These are phyloP conservation scores for Breynia disticha DNA, from an alignment of 441 rosid genomes.

Conservation along the genomic window DNA sequence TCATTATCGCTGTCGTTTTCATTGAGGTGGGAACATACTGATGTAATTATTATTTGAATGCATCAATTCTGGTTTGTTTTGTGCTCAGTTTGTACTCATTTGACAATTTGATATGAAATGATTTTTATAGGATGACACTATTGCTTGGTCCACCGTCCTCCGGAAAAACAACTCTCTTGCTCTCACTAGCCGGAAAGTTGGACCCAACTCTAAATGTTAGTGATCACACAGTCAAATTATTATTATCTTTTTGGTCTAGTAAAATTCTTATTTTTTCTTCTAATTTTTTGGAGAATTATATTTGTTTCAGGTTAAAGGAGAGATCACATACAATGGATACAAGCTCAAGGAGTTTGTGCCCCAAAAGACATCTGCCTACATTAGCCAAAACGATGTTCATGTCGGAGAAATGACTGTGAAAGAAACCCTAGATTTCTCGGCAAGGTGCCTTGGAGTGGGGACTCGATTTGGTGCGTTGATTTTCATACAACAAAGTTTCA, in stretches of 20 bases:
- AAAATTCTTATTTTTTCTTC: background rate
- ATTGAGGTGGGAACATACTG: too few relatives aligned
- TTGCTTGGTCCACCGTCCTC: conserved; percentile 33
- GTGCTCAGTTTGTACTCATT: background rate
- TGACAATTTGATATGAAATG: background rate
- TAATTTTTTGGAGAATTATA: background rate
- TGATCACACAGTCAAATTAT: too few relatives aligned
- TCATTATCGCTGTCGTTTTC: too few relatives aligned
- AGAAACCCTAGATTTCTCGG: conserved; percentile 12
- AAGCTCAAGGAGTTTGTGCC: conserved; percentile 12
- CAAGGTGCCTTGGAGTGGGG: conserved; percentile 14
- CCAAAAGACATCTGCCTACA: conserved; percentile 11
- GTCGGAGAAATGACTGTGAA: conserved; percentile 15
- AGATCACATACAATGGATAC: conserved; percentile 11
- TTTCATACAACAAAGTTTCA: too few relatives aligned
- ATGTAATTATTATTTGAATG: background rate
- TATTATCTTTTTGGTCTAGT: too few relatives aligned
- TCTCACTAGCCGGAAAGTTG: conserved; percentile 23
- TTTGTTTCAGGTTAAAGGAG: conserved; percentile 5
- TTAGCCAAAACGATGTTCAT: conserved; percentile 16
- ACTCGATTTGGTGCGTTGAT: conserved; percentile 2
- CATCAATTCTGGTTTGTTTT: background rate
- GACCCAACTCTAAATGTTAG: conserved; percentile 19
- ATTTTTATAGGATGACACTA: conserved; percentile 36
- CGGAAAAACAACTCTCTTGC: conserved; percentile 24